Evolutionary conservation across 805 yeast genomes (phyloP), one percentile per base, ranked within the genome.

Genomic region (Sugiyamaella chiloensis): DNA sequence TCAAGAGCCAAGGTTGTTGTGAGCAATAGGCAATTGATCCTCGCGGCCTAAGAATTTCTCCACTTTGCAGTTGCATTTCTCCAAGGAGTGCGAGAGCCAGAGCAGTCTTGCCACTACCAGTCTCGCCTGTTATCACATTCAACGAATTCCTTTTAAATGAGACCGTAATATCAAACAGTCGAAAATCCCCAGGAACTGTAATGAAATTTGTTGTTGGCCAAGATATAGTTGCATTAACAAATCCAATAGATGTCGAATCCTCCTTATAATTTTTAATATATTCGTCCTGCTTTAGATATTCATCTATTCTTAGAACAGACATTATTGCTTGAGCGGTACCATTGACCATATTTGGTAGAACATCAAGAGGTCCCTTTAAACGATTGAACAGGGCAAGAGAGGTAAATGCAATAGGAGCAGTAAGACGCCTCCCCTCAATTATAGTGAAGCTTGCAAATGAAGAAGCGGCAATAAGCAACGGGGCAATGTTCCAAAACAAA

Each of bases 1-100:
- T 84, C 58, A 82, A 86, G 40, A 83, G 75, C 90, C 90, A 85
- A 1, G 99, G 93, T 31, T 85, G 81, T 14, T 88, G 89, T 46
- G 3, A 87, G 86, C 26, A 69, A 70, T 5, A 87, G 87, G 45
- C 77, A 71, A 49, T 67, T 57, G 17, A 71, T 56, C 56, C 71
- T 66, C 8, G 74, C 65, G 29, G 76, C 11, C 7, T 8, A 12
- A 64, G 64, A 2, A 80, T 65, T 0, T 59, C 49, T 35, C 90
- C 90, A 0, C 57, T 30, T 0, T 64, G 66, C 53, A 74, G 73
- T 20, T 68, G 70, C 87, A 84, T 83, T 42, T 75, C 71, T 1
- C 89, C 88, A 5, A 83, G 72, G 47, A 85, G 61, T 0, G 89
- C 87, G 53, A 67, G 69, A 44, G 85, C 66, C 16, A 85, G 63